Percentiles rank a stretch among this genome's conserved stretches.
phyloP scores from a whole-genome alignment of 2,329 filamentous ascomycete species.

The Cladobotryum protrusum region DNA sequence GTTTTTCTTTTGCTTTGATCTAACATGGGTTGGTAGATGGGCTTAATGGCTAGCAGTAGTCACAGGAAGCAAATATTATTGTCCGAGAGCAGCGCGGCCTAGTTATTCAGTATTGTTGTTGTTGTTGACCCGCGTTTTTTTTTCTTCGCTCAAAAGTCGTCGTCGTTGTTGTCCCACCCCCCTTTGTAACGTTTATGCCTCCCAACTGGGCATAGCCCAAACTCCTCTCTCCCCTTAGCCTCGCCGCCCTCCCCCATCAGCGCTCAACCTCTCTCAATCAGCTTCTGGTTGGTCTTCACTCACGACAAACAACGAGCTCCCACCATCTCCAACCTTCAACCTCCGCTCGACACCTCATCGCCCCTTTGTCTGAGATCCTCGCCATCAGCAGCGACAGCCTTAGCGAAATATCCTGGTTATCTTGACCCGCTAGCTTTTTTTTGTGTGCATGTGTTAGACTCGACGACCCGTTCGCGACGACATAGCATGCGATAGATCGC shows the following conservation, averaged over 20 bases:
- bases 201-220: slow-evolving; percentile 13
- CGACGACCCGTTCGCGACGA: not conserved
- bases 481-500: slow-evolving; percentile 9
- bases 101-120: slow-evolving; percentile 1
- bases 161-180: slow-evolving; percentile 11
- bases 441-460: not conserved
- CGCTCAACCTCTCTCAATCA: slow-evolving; percentile 24
- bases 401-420: not conserved
- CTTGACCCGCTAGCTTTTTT: slow-evolving; percentile 1
- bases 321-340: slow-evolving; percentile 15
- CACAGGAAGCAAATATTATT: not conserved
- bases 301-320: slow-evolving; percentile 2
- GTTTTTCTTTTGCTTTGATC: not conserved
- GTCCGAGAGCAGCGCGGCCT: not conserved
- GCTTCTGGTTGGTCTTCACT: slow-evolving; percentile 7
- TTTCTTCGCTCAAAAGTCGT: not conserved
- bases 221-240: slow-evolving; percentile 7
- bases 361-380: not conserved
- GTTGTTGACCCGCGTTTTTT: slow-evolving; percentile 5
- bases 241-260: slow-evolving; percentile 10
- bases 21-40: too few species aligned
- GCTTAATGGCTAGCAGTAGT: too few species aligned
- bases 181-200: slow-evolving; percentile 11
- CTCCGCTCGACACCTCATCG: slow-evolving; percentile 10
- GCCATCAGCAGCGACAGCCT: not conserved